phyloP scores from a whole-genome alignment of 768 basidiomycete species.

The Collybia nuda region DNA sequence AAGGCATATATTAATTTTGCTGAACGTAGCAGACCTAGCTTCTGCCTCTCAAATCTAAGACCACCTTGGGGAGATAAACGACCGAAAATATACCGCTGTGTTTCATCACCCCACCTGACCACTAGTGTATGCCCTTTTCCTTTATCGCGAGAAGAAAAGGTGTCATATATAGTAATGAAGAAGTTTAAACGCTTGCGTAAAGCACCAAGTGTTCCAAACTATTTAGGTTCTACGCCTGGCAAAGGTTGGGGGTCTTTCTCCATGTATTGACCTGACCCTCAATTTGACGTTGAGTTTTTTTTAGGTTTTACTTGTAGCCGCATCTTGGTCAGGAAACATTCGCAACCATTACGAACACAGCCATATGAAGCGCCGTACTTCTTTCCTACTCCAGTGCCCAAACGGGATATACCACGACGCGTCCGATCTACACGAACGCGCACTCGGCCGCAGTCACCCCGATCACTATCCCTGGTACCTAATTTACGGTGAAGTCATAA shows the following conservation, averaged over 20 bases:
- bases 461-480: constrained; percentile 4
- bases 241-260: too few relatives aligned
- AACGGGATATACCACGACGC: constrained; percentile 6
- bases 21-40: constrained; percentile 12
- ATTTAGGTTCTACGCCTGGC: too few relatives aligned
- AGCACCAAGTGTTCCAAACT: constrained; percentile 14
- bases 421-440: constrained; percentile 21
- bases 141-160: not conserved
- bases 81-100: constrained; percentile 19
- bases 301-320: constrained; percentile 2
- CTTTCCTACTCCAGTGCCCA: constrained; percentile 45
- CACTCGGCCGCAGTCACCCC: constrained; percentile 6
- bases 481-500: not conserved
- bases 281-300: not conserved
- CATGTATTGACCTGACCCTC: not conserved
- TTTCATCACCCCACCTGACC: constrained; percentile 27
- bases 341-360: constrained; percentile 41
- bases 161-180: constrained; percentile 9
- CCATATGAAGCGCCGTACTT: constrained; percentile 69
- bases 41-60: constrained; percentile 24
- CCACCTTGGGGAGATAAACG: constrained; percentile 24
- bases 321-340: constrained; percentile 31
- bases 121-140: constrained; percentile 9
- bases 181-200: constrained; percentile 17
- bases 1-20: not conserved